Evolutionary conservation across 2,329 filamentous ascomycete genomes (phyloP).

Genomic region (Exophiala phaeomuriformis): DNA sequence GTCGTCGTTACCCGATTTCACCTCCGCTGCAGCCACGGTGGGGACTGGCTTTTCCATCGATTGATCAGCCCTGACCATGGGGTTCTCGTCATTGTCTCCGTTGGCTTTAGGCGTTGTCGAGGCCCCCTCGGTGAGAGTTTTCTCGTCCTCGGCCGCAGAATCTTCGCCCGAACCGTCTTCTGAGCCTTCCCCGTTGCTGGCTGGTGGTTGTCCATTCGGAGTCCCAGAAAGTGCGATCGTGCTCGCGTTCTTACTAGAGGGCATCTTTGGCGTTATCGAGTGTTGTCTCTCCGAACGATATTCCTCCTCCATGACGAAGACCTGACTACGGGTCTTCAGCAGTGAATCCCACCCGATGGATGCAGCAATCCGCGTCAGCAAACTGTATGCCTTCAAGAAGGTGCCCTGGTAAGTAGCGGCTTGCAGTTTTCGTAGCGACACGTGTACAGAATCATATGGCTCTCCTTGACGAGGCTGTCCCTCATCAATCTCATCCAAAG

Average conservation of each 20-base stretch:
- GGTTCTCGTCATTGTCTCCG: conserved; percentile 28
- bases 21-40: conserved; percentile 67
- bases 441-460: conserved; percentile 78
- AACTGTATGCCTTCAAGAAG: conserved; percentile 87
- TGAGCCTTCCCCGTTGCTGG: conserved; percentile 27
- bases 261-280: conserved; percentile 44
- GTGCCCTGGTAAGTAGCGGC: conserved; percentile 90
- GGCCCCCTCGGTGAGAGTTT: conserved; percentile 26
- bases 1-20: conserved; percentile 67
- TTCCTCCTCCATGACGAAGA: conserved; percentile 99
- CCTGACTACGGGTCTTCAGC: conserved; percentile 86
- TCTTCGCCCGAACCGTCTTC: conserved; percentile 29
- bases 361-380: conserved; percentile 89
- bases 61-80: conserved; percentile 28
- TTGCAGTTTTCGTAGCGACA: conserved; percentile 74
- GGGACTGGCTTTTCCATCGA: conserved; percentile 71
- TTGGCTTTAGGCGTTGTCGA: conserved; percentile 31
- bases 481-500: conserved; percentile 93
- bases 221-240: conserved; percentile 69
- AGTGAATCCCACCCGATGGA: conserved; percentile 98
- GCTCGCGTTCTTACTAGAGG: conserved; percentile 63
- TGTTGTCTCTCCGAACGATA: conserved; percentile 68
- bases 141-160: conserved; percentile 28
- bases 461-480: conserved; percentile 65
- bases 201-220: conserved; percentile 44